Evolutionary conservation across 306 rosid species (phyloP), one percentile per base, ranked within the genome.

Genomic region (Lablab purpureus): DNA sequence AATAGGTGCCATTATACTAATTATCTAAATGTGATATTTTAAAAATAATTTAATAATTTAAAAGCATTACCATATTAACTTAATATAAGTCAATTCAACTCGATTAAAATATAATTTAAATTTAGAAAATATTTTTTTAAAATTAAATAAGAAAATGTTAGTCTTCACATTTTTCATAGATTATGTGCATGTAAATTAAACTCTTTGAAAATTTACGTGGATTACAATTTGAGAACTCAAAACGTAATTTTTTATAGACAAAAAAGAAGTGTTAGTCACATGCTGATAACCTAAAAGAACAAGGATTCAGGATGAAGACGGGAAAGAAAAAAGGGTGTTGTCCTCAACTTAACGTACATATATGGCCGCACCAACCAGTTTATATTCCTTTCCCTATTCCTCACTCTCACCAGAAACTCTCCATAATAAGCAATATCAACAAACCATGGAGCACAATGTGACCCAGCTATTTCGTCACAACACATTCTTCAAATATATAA

Each of bases 291-390:
- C 68, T 30, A 30, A 28, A 62, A 14, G 0, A 62, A 62, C 0
- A 4, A 62, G 68, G 67, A 59, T 62, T 30, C 5, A 62, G 13
- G 43, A 62, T 4, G 22, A 60, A 13, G 41, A 58, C 18, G 19
- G 2, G 43, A 62, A 30, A 62, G 22, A 62, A 58, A 62, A 62
- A 14, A 32, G 7, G 43, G 68, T 30, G 6, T 15, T 62, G 45
- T 62, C 43, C 22, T 0, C 41, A 14, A 13, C 12, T 28, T 27
- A 19, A 62, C 28, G 5, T 62, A 62, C 41, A 27, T 8, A 58
- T 58, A 10, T 58, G 65, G 7, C 36, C 34, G 8, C 65, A 58
- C 65, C 65, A 58, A 58, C 65, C 66, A 18, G 37, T 27, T 59
- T 62, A 62, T 30, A 62, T 15, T 62, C 67, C 13, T 40, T 10